Conservation (phyloP, 2,329 filamentous ascomycete genomes). For the Fusarium nurragi region DNA sequence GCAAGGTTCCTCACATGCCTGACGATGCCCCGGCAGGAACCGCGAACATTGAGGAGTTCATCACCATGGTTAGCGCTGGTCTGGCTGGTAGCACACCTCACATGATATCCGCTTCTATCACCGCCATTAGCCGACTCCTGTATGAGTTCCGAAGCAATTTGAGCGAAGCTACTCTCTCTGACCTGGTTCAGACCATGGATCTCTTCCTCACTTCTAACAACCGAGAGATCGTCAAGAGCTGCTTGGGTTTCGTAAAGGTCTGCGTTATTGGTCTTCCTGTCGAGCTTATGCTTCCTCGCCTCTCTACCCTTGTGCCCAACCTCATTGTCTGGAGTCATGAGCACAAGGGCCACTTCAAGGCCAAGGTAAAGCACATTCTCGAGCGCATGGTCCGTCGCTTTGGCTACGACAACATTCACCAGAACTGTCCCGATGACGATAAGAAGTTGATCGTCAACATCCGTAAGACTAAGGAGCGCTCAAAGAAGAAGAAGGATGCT, state of each 20-base stretch:
- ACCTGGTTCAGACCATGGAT: constrained; percentile 93
- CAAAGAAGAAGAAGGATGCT: constrained; percentile 86
- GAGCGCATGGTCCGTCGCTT: constrained; percentile 94
- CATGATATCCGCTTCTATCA: constrained; percentile 98
- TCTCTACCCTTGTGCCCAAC: constrained; percentile 83
- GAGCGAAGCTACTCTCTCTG: constrained; percentile 74
- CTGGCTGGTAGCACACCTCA: constrained; percentile 92
- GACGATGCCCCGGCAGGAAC: constrained; percentile 78
- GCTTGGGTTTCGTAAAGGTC: constrained; percentile 96
- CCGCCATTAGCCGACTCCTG: constrained; percentile 89
- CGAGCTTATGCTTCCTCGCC: constrained; percentile 79
- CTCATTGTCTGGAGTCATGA: constrained; percentile 97
- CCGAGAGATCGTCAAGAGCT: constrained; percentile 93
- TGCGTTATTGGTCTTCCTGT: constrained; percentile 87
- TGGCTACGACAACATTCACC: constrained; percentile 82
- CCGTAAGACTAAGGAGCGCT: constrained; percentile 90
- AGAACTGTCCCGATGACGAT: constrained; percentile 83
- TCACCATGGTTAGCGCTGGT: constrained; percentile 98
- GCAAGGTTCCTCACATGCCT: constrained; percentile 87
- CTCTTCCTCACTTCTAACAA: constrained; percentile 97
- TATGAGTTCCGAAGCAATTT: constrained; percentile 86
- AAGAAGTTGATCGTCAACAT: constrained; percentile 93
- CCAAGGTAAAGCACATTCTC: constrained; percentile 97
- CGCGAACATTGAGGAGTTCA: constrained; percentile 91
- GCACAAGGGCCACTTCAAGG: constrained; percentile 96